phyloP scores from a whole-genome alignment of 441 rosid species.

The Eutrema salsugineum region DNA sequence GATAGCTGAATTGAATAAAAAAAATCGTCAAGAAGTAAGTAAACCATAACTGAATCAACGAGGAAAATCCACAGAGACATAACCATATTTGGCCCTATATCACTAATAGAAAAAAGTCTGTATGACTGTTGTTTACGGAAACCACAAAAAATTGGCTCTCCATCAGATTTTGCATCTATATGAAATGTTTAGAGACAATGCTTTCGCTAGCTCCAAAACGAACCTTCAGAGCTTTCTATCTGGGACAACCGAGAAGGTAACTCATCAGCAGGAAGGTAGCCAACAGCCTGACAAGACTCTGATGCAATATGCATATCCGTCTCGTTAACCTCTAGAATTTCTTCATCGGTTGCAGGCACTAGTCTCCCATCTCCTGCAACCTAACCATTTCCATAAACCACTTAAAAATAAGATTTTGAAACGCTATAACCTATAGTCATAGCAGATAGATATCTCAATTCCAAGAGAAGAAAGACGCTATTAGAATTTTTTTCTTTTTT shows the following conservation, averaged over 20 bases:
- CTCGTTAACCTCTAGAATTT: slow-evolving; percentile 78
- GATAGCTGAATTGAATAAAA: slow-evolving; percentile 27
- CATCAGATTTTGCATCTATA: background rate
- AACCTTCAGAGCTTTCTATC: slow-evolving; percentile 60
- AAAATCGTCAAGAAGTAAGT: background rate
- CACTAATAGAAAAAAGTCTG: background rate
- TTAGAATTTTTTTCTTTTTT: too few relatives aligned
- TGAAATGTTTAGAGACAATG: background rate
- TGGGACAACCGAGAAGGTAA: slow-evolving; percentile 45
- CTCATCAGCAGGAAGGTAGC: slow-evolving; percentile 40
- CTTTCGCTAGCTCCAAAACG: background rate
- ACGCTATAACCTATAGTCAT: background rate
- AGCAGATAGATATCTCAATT: background rate
- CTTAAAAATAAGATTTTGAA: background rate
- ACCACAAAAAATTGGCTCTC: background rate
- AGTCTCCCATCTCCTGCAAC: slow-evolving; percentile 87
- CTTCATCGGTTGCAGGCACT: slow-evolving; percentile 97
- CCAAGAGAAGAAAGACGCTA: background rate
- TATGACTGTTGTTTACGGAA: background rate
- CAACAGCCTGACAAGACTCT: slow-evolving; percentile 43
- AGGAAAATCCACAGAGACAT: background rate
- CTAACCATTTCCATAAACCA: slow-evolving; percentile 39
- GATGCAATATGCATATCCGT: slow-evolving; percentile 45
- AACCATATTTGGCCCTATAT: background rate
- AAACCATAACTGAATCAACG: background rate